Base-by-base conservation (phyloP, 2,329 filamentous ascomycete species). In the Pseudocercospora crystallina region DNA sequence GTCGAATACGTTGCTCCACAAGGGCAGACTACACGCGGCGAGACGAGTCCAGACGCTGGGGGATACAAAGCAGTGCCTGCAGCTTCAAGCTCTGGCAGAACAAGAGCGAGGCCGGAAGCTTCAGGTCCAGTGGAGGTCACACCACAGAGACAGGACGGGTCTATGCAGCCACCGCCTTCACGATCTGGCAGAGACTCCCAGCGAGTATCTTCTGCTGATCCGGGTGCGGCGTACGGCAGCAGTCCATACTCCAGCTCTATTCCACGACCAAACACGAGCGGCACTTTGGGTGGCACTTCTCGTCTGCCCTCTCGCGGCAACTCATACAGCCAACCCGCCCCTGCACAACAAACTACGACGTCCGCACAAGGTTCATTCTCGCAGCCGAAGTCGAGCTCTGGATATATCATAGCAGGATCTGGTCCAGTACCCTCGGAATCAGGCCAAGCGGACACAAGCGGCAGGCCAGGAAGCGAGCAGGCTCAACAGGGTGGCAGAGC, bases 1-100 rank as follows among this genome's bases (percentile, higher is more conserved):
- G 89, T 99, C 54, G 94, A 99, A 75, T 99, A 99, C 70, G 94
- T 97, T 49, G 88, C 91, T 14, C 94, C 94, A 17, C 85, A 86
- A 20, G 95, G 90, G 5, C 85, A 92, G 65, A 96, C 92, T 0
- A 81, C 86, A 56, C 83, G 92, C 58, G 90, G 87, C 29, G 82
- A 82, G 48, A 57, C 67, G 31, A 71, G 69, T 20, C 69, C 72
- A 10, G 57, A 59, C 26, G 11, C 35, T 32, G 36, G 49, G 31
- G 17, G 39, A 45, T 44, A 50, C 46, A 47, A 53, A 50, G 47
- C 58, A 17, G 17, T 53, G 14, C 15, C 61, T 67, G 42, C 55
- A 61, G 14, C 70, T 68, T 47, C 56, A 40, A 43, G 40, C 59
- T 43, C 57, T 61, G 54, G 53, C 29, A 59, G 47, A 44, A 76